Base-by-base conservation (phyloP, 208 protist species). In the Trypanosomatidae sp. region DNA sequence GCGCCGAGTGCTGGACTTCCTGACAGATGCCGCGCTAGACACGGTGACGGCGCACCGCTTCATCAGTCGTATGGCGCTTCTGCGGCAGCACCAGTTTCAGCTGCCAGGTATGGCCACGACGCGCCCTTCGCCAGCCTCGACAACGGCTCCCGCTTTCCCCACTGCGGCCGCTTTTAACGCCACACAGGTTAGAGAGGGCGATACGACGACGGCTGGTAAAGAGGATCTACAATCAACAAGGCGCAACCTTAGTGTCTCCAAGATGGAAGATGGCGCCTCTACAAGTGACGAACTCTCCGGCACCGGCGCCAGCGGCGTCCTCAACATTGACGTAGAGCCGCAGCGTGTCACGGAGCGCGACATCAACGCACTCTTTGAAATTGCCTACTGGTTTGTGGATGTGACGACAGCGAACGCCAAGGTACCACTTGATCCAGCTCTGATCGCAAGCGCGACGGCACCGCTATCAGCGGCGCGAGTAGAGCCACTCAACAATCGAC, bases 361-460 rank as follows among this genome's bases (percentile, higher is more conserved):
- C 39, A 91, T 97, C 64, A 82, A 94, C 39, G 76, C 86, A 12
- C 79, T 97, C 46, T 97, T 97, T 70, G 80, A 85, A 22, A 72
- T 97, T 41, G 81, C 62, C 25, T 80, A 83, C 41, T 97, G 92
- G 91, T 95, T 97, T 60, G 78, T 87, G 19, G 92, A 97, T 74
- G 80, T 76, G 36, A 82, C 92, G 47, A 92, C 85, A 2, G 89
- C 86, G 3, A 95, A 97, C 78, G 79, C 76, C n/a, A 60, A 62
- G 13, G 85, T 95, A 33, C 89, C 88, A 30, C 39, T 85, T 0
- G 81, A 90, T 52, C 15, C 33, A 19, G 59, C 71, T 0, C 70
- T 77, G 25, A 52, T 83, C 25, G 81, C 75, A 0, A 44, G 58
- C 25, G 22, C 65, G 0, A 53, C 50, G 33, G 62, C 17, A 33